Conservation (phyloP, 2,329 filamentous ascomycete genomes). For the Tolypocladium amazonense region DNA sequence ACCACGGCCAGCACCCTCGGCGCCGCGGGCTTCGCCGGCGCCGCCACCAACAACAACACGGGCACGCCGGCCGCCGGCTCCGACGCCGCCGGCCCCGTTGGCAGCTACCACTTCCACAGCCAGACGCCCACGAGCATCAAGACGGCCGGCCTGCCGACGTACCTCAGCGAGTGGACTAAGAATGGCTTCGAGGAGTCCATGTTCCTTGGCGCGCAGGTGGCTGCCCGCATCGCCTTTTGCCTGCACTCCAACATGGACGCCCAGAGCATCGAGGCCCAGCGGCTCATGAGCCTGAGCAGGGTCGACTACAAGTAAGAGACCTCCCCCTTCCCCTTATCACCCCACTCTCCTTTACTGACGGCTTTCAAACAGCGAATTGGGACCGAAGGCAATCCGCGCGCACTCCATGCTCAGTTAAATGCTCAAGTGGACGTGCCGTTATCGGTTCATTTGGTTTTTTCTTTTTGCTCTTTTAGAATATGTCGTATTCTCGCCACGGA, state of each 20-base stretch:
- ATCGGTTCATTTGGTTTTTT: neutral
- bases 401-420: slow-evolving; percentile 40
- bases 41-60: slow-evolving; percentile 8
- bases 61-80: slow-evolving; percentile 31
- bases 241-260: slow-evolving; percentile 45
- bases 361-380: slow-evolving; percentile 33
- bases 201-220: slow-evolving; percentile 82
- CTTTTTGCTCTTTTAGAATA: neutral
- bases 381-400: slow-evolving; percentile 41
- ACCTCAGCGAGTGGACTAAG: slow-evolving; percentile 86
- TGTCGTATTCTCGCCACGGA: neutral
- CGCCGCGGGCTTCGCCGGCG: slow-evolving; percentile 30
- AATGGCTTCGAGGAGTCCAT: slow-evolving; percentile 68
- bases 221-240: slow-evolving; percentile 52
- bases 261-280: slow-evolving; percentile 38
- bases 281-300: slow-evolving; percentile 44
- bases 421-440: neutral
- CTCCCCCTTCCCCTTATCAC: neutral
- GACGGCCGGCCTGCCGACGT: slow-evolving; percentile 65
- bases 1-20: slow-evolving; percentile 58
- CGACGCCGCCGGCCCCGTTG: slow-evolving; percentile 21
- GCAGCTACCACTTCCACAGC: slow-evolving; percentile 44
- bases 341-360: slow-evolving; percentile 4
- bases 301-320: slow-evolving; percentile 49
- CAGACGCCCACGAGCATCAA: slow-evolving; percentile 80